A percentile compares a stretch with the other conserved stretches of the same genome.
Evolutionary conservation across 2,329 filamentous ascomycete species (phyloP).

Genomic region (Phaeosphaeriaceae sp.): DNA sequence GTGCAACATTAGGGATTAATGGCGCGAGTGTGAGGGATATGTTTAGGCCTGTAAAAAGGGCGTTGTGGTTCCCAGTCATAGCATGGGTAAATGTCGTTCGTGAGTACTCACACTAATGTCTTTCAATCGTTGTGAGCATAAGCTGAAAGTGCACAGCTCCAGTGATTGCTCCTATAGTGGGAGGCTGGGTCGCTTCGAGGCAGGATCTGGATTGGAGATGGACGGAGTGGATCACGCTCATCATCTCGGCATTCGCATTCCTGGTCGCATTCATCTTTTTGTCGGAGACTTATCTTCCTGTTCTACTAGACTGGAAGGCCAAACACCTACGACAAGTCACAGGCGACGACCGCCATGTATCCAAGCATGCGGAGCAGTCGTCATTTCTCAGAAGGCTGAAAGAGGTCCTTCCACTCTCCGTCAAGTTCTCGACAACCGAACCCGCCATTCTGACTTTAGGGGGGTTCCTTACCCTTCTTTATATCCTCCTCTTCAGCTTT

Average conservation of each 20-base stretch:
- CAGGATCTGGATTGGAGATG: constrained; percentile 6
- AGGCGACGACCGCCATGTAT: constrained; percentile 48
- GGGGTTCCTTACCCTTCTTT: constrained; percentile 7
- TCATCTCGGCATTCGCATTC: constrained; percentile 11
- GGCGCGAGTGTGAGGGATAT: constrained; percentile 10
- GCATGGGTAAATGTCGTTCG: constrained; percentile 11
- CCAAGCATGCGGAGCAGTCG: constrained; percentile 23
- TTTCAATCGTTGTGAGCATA: neutral
- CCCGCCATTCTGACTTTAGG: constrained; percentile 3
- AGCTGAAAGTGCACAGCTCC: constrained; percentile 6
- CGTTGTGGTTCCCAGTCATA: constrained; percentile 10
- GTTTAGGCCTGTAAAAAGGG: constrained; percentile 7
- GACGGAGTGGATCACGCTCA: constrained; percentile 10
- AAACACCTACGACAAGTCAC: constrained; percentile 33
- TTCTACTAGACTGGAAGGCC: constrained; percentile 41
- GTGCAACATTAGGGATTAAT: constrained; percentile 9
- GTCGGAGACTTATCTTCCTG: constrained; percentile 58
- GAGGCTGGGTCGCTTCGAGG: constrained; percentile 4
- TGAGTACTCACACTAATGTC: neutral
- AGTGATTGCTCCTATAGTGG: constrained; percentile 8
- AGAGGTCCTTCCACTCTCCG: neutral
- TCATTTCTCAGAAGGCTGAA: neutral
- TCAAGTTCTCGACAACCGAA: constrained; percentile 1
- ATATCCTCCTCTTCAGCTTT: constrained; percentile 12
- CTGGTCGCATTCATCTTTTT: constrained; percentile 42